Evolutionary conservation across 805 yeast species (phyloP), one percentile per base, ranked within the genome.

Genomic region (Candida tibetensis): DNA sequence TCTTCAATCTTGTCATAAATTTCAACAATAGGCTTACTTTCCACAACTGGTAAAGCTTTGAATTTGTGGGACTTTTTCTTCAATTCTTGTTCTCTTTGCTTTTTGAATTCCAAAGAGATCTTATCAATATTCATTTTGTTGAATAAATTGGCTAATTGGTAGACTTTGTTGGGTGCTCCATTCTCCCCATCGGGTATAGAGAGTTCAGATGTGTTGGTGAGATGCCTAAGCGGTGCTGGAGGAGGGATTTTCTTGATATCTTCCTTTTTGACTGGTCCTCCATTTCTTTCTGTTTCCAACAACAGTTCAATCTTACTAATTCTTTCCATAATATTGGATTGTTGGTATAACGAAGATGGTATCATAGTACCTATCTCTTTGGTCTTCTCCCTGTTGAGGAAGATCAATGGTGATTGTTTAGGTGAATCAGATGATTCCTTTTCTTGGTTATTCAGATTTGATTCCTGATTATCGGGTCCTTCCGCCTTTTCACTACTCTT

Each of bases 21-120:
- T 50, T 90, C 96, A 16, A 90, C 97, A 39, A 87, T 83, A 0
- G 99, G 98, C 42, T 77, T 81, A 1, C 93, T 80, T 1, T 81
- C 76, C 17, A 80, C 78, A 35, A 87, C 76, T 5, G 93, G 89
- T 10, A 71, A 66, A 0, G 91, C 87, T 43, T 81, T 71, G 55
- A 79, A 78, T 49, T 82, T 75, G 48, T 79, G 72, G 30, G 86
- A 55, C 44, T 82, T 80, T 40, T 74, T 66, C 32, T 58, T 55
- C 42, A 88, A 74, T 54, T 91, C 96, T 31, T 71, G 64, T 46
- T 87, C 95, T 53, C 98, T 77, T 53, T 90, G 95, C 47, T 79
- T 72, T 53, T 86, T 95, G 56, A 91, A 90, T 55, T 93, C 97
- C 49, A 73, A 72, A 0, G 96, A 85, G 8, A 86, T 65, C 39